These are phyloP conservation scores for Leptographium wingfieldii DNA, from an alignment of 2,329 filamentous ascomycete genomes.

Conservation along the genomic window DNA sequence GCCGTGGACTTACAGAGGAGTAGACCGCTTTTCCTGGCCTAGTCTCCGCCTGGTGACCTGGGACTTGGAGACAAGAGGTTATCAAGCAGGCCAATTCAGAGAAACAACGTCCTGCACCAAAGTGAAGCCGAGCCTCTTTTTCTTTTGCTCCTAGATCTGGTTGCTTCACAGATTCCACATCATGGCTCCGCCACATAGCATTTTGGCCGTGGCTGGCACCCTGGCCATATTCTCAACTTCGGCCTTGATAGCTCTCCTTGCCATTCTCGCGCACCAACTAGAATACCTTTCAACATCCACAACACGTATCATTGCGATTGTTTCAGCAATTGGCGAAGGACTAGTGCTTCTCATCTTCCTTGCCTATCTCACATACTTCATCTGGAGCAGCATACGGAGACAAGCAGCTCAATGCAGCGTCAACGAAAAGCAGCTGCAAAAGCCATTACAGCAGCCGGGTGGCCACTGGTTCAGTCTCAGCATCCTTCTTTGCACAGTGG, in stretches of 20 bases:
- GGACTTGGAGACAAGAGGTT: not conserved
- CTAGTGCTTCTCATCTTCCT: constrained; percentile 23
- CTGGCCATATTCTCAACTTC: constrained; percentile 26
- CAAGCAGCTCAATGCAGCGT: constrained; percentile 12
- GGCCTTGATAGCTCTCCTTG: constrained; percentile 26
- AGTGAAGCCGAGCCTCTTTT: no score
- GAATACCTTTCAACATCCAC: constrained; percentile 16
- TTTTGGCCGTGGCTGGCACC: constrained; percentile 24
- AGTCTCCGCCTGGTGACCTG: not conserved
- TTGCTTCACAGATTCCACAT: not conserved
- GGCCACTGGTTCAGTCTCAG: constrained; percentile 24
- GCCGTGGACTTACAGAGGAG: not conserved
- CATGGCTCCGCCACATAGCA: constrained; percentile 23
- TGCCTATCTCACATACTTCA: constrained; percentile 20
- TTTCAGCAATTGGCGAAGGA: constrained; percentile 25
- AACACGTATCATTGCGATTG: constrained; percentile 23
- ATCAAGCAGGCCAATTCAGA: no score
- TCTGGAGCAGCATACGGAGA: constrained; percentile 14
- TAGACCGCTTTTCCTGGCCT: no score
- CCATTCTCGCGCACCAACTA: constrained; percentile 25
- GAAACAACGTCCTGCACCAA: no score
- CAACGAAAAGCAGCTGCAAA: not conserved
- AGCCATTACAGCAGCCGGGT: constrained; percentile 5
- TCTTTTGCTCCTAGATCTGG: not conserved
- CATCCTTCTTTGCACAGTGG: constrained; percentile 29